A percentile compares a stretch with the other conserved stretches of the same genome.
These are phyloP conservation scores for Corylus avellana DNA, from an alignment of 306 rosid species.

Conservation along the genomic window DNA sequence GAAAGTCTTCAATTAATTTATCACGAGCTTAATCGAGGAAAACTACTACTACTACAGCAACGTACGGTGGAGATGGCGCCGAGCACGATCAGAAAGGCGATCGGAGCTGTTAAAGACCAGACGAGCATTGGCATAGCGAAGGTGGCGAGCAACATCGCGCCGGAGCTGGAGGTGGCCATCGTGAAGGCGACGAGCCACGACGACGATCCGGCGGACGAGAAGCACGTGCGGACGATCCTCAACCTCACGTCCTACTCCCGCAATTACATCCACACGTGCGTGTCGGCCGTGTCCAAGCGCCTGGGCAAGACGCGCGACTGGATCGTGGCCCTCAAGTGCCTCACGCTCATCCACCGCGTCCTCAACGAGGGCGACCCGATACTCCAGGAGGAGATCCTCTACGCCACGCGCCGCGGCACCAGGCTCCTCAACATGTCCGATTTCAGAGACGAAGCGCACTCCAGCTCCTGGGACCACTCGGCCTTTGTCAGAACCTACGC, in stretches of 20 bases:
- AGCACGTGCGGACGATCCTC: constrained; percentile 75
- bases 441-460: constrained; percentile 94
- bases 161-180: constrained; percentile 93
- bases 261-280: constrained; percentile 74
- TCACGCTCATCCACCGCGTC: constrained; percentile 72
- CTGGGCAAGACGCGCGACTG: constrained; percentile 93
- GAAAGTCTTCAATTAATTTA: neutral
- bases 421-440: constrained; percentile 87
- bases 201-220: constrained; percentile 92
- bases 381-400: constrained; percentile 85
- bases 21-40: neutral
- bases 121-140: constrained; percentile 97
- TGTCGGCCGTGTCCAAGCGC: constrained; percentile 76
- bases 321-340: constrained; percentile 90
- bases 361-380: constrained; percentile 77
- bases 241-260: constrained; percentile 73
- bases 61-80: constrained; percentile 61
- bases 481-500: constrained; percentile 89
- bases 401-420: constrained; percentile 85
- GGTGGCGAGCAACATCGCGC: constrained; percentile 91
- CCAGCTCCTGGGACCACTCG: constrained; percentile 96
- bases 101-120: constrained; percentile 97
- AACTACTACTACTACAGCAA: neutral
- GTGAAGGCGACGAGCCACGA: constrained; percentile 96
- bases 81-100: constrained; percentile 95